phyloP scores from a whole-genome alignment of 108 stramenopile genomes.

The Nitzschia palea region DNA sequence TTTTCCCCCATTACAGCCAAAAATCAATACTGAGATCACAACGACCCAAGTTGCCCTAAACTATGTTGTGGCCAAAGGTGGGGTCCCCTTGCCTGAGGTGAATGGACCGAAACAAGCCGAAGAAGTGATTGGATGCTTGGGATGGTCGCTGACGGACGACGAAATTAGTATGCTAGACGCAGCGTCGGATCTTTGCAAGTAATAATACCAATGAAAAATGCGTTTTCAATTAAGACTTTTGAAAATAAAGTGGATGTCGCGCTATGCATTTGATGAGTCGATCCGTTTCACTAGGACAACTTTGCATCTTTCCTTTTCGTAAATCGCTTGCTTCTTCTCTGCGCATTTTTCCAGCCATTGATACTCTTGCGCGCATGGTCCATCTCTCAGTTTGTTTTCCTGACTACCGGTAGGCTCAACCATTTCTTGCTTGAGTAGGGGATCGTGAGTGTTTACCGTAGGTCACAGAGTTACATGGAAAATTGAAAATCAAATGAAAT shows the following conservation, averaged over 20 bases:
- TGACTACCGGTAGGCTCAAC: too few relatives aligned
- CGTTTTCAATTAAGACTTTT: slow-evolving; percentile 13
- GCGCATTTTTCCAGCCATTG: slow-evolving; percentile 33
- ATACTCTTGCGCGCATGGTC: slow-evolving; percentile 40
- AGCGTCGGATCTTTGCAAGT: slow-evolving; percentile 52
- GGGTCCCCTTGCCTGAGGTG: slow-evolving; percentile 75
- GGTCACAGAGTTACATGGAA: too few relatives aligned
- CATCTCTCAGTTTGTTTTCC: slow-evolving; percentile 34
- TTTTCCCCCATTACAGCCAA: slow-evolving; percentile 29
- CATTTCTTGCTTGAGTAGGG: too few relatives aligned
- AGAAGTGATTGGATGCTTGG: slow-evolving; percentile 76
- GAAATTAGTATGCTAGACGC: slow-evolving; percentile 81
- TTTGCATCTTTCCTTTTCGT: slow-evolving; percentile 32
- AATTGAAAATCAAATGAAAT: too few relatives aligned
- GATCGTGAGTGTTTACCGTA: background rate
- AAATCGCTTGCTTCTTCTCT: background rate
- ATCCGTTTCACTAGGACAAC: slow-evolving; percentile 48
- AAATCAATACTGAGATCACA: slow-evolving; percentile 80
- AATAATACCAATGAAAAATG: slow-evolving; percentile 12
- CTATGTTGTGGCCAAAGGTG: slow-evolving; percentile 85
- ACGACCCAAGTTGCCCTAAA: slow-evolving; percentile 85
- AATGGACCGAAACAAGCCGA: slow-evolving; percentile 69
- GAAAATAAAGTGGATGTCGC: slow-evolving; percentile 44
- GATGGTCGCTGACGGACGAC: slow-evolving; percentile 79
- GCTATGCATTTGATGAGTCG: slow-evolving; percentile 45